Evolutionary conservation across 208 protist species (phyloP).

Genomic region (Trichomonas tenax): DNA sequence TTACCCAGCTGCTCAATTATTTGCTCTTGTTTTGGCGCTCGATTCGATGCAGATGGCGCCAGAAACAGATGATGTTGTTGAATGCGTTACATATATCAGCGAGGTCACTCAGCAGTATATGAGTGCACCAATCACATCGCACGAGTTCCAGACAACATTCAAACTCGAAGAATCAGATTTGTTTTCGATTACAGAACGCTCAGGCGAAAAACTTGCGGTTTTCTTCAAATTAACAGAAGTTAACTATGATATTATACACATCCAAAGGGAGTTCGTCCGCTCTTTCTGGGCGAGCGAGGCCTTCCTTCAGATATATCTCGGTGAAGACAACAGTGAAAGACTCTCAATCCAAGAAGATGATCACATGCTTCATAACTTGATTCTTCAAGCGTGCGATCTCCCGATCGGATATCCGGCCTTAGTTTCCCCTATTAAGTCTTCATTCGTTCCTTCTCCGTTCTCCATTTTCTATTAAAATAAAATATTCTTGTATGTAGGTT

Average conservation of each 20-base stretch:
- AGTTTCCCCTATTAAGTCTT: not conserved
- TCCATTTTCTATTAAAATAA: not conserved
- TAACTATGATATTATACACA: not conserved
- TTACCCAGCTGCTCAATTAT: not conserved
- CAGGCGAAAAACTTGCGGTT: not conserved
- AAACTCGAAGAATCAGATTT: not conserved
- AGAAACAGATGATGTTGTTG: not conserved
- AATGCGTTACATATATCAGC: not conserved
- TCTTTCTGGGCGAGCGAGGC: not conserved
- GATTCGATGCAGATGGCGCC: not conserved
- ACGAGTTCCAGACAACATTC: not conserved
- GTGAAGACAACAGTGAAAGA: not conserved
- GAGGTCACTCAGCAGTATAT: not conserved
- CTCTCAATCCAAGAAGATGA: not conserved
- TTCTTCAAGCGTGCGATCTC: not conserved
- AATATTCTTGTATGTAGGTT: not conserved
- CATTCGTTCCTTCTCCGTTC: not conserved
- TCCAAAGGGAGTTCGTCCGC: not conserved
- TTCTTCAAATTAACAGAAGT: not conserved
- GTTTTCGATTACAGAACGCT: not conserved
- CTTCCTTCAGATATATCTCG: not conserved
- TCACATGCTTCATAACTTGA: not conserved
- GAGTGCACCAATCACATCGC: not conserved
- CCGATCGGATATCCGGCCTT: not conserved
- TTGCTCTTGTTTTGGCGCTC: not conserved